Evolutionary conservation across 257 asterid genomes (phyloP), one percentile per base, ranked within the genome.

Genomic region (Nemophila menziesii): DNA sequence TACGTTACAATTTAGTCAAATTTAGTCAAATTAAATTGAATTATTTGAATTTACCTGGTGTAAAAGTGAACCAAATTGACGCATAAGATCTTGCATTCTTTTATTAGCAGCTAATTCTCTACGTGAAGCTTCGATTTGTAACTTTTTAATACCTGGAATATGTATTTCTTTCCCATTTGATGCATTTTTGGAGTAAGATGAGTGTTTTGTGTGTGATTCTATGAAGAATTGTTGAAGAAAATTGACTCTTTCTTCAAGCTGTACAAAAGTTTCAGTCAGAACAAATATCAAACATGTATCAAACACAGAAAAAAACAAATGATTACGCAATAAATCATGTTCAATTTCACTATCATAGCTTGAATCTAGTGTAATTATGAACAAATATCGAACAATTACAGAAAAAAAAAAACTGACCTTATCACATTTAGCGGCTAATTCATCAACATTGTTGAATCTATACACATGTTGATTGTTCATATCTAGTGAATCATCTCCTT

Each of bases 61-160:
- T 56, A 89, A 64, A 68, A 84, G 50, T 42, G 86, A 66, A 39
- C 98, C 94, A 65, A 84, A 89, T 49, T 80, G 92, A 57, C 95
- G 94, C 79, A 89, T 84, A 58, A 89, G 95, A 61, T 89, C 98
- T 60, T 84, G 92, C 95, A 89, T 89, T 71, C 97, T 78, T 79
- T 89, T 89, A 19, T 89, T 58, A 39, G 95, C 84, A 45, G 71
- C 82, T 54, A 86, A 78, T 67, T 87, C 95, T 55, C 97, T 80
- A 20, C 95, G 90, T 4, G 89, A 75, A 44, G 97, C 86, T 63
- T 89, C 98, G 71, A 65, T 82, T 24, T 80, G 93, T 55, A 73
- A 66, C 77, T 68, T 89, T 71, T 84, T 89, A 74, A 73, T 63
- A 78, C 92, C 64, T 36, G 94, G 86, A 20, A 74, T 44, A 54